phyloP scores from a whole-genome alignment of 31 red algal genomes.

The Endocladia muricata region DNA sequence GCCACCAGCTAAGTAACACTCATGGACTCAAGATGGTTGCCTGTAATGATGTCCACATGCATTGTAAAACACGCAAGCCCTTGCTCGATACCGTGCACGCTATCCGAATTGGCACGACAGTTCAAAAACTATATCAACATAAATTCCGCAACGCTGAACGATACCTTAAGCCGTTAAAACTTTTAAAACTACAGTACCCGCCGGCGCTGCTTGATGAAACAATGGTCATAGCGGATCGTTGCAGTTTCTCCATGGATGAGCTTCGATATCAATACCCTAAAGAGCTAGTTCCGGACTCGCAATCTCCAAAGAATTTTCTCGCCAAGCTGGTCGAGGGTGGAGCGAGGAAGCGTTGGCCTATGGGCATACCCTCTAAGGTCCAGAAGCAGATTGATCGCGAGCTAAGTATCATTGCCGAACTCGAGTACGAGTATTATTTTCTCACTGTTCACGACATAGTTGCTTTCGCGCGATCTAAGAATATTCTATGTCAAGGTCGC shows the following conservation, averaged over 20 bases:
- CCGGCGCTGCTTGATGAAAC: background rate
- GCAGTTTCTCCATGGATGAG: background rate
- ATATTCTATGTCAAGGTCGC: conserved; percentile 67
- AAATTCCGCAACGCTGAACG: too few species aligned
- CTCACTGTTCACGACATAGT: conserved; percentile 66
- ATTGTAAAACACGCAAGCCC: too few species aligned
- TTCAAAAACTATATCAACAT: too few species aligned
- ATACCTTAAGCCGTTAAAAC: too few species aligned
- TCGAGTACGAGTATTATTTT: conserved; percentile 71
- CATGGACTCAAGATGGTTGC: too few species aligned
- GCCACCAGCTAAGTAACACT: too few species aligned
- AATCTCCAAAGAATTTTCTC: background rate
- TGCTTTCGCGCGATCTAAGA: conserved; percentile 24
- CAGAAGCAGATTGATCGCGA: conserved; percentile 18
- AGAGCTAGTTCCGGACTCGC: background rate
- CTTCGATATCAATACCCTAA: background rate
- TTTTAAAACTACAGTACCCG: too few species aligned
- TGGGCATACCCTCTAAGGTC: background rate
- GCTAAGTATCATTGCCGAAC: conserved; percentile 25
- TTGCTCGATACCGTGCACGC: too few species aligned
- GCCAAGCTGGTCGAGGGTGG: background rate
- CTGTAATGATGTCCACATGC: too few species aligned
- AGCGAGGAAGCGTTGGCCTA: background rate
- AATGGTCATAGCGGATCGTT: background rate
- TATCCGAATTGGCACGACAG: too few species aligned